Conservation (phyloP, 306 rosid genomes). For the Quercus agrifolia region DNA sequence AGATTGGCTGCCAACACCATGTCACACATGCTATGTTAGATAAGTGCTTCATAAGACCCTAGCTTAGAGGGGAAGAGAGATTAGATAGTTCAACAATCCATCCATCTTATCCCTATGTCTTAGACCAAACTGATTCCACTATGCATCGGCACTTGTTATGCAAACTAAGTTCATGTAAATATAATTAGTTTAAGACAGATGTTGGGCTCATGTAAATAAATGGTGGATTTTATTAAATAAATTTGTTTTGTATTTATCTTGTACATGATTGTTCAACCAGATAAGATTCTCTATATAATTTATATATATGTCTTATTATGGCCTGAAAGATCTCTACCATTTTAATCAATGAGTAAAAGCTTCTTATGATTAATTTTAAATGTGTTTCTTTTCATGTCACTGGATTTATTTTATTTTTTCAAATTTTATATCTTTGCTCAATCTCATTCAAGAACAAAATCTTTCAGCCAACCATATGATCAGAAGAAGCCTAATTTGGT, state of each 20-base stretch:
- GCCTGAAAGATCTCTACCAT: background rate
- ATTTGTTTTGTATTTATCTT: background rate
- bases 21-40: background rate
- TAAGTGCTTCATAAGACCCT: background rate
- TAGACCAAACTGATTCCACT: background rate
- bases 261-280: background rate
- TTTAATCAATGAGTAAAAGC: background rate
- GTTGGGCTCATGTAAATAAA: background rate
- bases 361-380: background rate
- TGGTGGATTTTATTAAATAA: background rate
- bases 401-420: background rate
- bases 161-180: background rate
- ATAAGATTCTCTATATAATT: background rate
- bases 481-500: constrained; percentile 28
- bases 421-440: background rate
- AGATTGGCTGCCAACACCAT: background rate
- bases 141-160: background rate
- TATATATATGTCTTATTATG: background rate
- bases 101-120: background rate
- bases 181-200: background rate
- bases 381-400: background rate
- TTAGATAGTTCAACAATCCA: background rate
- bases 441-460: constrained; percentile 8
- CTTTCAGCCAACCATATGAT: constrained; percentile 12
- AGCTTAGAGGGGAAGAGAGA: background rate